Evolutionary conservation across 305 asterid species (phyloP).

Genomic region (Fraxinus greggii): DNA sequence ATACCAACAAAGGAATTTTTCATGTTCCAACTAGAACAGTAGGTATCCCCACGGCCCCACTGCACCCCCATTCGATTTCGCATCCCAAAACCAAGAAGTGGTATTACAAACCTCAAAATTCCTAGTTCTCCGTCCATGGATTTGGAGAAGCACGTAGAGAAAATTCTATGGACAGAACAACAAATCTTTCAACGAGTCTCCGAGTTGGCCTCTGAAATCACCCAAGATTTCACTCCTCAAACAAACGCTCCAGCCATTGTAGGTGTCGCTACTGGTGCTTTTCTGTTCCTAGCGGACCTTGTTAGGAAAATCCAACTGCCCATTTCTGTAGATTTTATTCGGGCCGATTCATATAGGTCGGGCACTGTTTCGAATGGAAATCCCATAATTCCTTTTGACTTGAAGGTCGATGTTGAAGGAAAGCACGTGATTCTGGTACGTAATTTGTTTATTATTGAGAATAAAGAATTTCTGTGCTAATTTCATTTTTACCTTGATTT

Average conservation of each 20-base stretch:
- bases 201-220: slow-evolving; percentile 57
- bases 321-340: slow-evolving; percentile 62
- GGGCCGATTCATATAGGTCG: slow-evolving; percentile 74
- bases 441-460: background rate
- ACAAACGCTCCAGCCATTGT: slow-evolving; percentile 53
- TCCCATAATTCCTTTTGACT: slow-evolving; percentile 64
- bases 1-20: background rate
- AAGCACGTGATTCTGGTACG: slow-evolving; percentile 77
- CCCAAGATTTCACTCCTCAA: slow-evolving; percentile 46
- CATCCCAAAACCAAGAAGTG: background rate
- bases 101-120: background rate
- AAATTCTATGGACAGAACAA: slow-evolving; percentile 51
- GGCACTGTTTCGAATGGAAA: slow-evolving; percentile 69
- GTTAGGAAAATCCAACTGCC: slow-evolving; percentile 64
- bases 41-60: too few relatives aligned
- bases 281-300: slow-evolving; percentile 81
- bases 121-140: slow-evolving; percentile 38
- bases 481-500: background rate
- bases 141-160: slow-evolving; percentile 44
- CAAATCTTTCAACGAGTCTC: slow-evolving; percentile 56
- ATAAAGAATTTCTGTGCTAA: background rate
- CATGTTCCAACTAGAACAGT: too few relatives aligned
- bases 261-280: slow-evolving; percentile 91
- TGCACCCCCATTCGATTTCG: background rate
- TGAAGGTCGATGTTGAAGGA: slow-evolving; percentile 66